Evolutionary conservation across 371 early-diverging fungal genomes (phyloP).

Genomic region (Encephalitozoon romaleae): DNA sequence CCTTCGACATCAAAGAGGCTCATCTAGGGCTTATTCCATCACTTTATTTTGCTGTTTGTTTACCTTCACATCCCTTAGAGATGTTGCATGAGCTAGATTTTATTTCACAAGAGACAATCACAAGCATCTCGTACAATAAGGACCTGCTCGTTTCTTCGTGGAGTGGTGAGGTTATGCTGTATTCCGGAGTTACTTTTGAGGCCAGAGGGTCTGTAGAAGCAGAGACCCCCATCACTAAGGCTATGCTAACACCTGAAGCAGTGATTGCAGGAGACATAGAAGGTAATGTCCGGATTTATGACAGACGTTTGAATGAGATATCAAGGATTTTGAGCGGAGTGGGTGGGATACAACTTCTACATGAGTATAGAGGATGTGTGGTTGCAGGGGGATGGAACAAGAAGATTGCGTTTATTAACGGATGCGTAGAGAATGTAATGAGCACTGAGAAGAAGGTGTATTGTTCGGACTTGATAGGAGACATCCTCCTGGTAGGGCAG

Average conservation of each 20-base stretch:
- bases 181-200: neutral
- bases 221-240: neutral
- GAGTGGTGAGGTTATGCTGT: neutral
- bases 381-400: neutral
- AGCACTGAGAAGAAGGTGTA: neutral
- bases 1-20: conserved; percentile 26
- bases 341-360: neutral
- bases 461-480: neutral
- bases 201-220: neutral
- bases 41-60: neutral
- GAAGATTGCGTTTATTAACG: neutral
- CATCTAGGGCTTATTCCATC: conserved; percentile 5
- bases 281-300: neutral
- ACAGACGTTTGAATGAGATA: neutral
- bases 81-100: neutral
- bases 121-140: neutral
- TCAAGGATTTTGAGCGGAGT: neutral
- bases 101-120: conserved; percentile 1
- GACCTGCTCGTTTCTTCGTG: neutral
- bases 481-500: neutral
- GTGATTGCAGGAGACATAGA: neutral
- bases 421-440: neutral
- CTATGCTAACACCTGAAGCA: neutral
- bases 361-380: neutral
- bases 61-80: neutral